Evolutionary conservation across 768 basidiomycete genomes (phyloP).

Genomic region (Hydnomerulius pinastri): DNA sequence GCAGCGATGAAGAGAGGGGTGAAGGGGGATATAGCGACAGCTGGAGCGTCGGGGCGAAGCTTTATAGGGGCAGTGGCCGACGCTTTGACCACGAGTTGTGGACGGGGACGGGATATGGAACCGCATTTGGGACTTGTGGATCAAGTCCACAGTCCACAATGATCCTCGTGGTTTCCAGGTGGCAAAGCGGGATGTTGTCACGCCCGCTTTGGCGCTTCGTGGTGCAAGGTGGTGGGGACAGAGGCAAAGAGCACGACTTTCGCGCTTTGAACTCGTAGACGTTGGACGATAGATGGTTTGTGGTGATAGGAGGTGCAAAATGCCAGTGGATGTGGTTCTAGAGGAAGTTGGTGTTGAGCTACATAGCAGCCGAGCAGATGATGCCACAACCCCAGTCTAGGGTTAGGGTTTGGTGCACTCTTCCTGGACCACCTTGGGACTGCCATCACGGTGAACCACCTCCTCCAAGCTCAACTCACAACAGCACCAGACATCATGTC

Average conservation of each 20-base stretch:
- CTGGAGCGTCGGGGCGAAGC: neutral
- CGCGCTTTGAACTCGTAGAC: neutral
- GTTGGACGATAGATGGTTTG: neutral
- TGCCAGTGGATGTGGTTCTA: neutral
- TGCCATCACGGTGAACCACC: no score
- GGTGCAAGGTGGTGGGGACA: no score
- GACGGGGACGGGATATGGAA: constrained; percentile 1
- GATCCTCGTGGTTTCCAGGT: constrained; percentile 13
- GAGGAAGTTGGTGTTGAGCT: neutral
- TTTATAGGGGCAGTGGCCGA: constrained; percentile 22
- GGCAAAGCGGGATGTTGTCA: constrained; percentile 13
- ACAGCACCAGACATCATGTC: neutral
- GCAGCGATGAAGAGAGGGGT: neutral
- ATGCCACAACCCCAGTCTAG: constrained; percentile 12
- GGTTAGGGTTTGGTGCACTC: constrained; percentile 18
- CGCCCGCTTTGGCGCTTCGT: constrained; percentile 2
- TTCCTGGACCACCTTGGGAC: no score
- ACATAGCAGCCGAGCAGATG: neutral
- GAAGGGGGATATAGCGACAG: constrained; percentile 2
- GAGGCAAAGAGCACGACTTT: neutral
- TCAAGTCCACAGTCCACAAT: constrained; percentile 10
- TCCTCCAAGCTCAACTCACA: no score
- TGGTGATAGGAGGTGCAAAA: neutral
- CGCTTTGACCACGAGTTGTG: constrained; percentile 31
- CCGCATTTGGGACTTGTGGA: constrained; percentile 11